Base-by-base conservation (phyloP, 768 basidiomycete genomes). In the Lactifluus volemus region DNA sequence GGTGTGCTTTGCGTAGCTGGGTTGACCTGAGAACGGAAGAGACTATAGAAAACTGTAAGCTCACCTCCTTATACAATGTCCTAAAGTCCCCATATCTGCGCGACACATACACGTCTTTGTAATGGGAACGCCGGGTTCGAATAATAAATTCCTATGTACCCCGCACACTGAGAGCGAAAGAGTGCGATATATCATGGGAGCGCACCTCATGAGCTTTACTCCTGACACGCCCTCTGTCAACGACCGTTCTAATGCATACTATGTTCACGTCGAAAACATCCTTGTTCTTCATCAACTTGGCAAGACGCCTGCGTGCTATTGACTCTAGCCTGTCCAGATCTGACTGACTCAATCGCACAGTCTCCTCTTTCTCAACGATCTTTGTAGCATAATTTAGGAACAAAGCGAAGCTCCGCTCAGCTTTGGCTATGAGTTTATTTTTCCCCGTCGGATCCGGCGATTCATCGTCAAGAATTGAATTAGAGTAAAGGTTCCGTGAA, bases 11-110 rank as follows among this genome's bases (percentile, higher is more conserved):
- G 45, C 87, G 86, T 15, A 99, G 83, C 92, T 96, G 68, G 58
- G 62, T 63, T 38, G 63, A 48, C 53, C 60, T 61, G 53, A 63
- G 58, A 59, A n/a, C 54, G 14, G 52, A n/a, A 56, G 41, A 38
- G 29, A 55, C 44, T 44, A 59, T 50, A 25, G 44, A 21, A 17
- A 49, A 45, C 30, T 6, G 21, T 39, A 14, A 25, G 70, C 79
- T 21, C 65, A 89, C 94, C 78, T 97, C 92, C 51, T 85, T 81
- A 2, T 86, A 85, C 17, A 99, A 80, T 2, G 92, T 89, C 70
- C 79, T 87, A 72, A 99, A 99, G 71, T 99, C 97, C 7, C 96
- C 96, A 70, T 98, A 94, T 64, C 97, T 80, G 59, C 97, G 81
- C 1, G 92, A 89, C 5, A 98, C 97, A 72, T 84, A 93, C 1